These are phyloP conservation scores for Pyrrhoderma noxium DNA, from an alignment of 1,284 basidiomycete species.

Conservation along the genomic window DNA sequence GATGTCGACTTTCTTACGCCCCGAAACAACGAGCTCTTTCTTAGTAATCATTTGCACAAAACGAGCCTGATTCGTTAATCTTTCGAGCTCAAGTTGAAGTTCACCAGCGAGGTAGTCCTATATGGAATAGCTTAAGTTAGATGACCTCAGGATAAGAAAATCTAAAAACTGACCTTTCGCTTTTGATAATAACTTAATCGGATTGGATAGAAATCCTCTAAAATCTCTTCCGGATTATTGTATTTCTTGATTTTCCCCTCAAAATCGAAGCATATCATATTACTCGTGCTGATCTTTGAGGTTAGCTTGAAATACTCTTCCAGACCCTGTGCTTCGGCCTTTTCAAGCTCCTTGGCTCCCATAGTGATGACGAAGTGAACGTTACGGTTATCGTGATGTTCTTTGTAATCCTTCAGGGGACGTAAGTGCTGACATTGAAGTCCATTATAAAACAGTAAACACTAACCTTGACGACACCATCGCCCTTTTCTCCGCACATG, in stretches of 20 bases:
- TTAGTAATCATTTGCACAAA: constrained; percentile 97
- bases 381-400: constrained; percentile 90
- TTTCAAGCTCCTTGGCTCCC: constrained; percentile 74
- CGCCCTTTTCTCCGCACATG: constrained; percentile 70
- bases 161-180: constrained; percentile 68
- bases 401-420: constrained; percentile 80
- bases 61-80: constrained; percentile 89
- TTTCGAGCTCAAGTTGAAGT: constrained; percentile 78
- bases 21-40: constrained; percentile 84
- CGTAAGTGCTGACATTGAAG: background rate
- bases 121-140: background rate
- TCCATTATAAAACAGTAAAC: constrained; percentile 9
- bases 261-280: constrained; percentile 99
- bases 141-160: background rate
- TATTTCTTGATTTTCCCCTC: constrained; percentile 97
- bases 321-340: constrained; percentile 85
- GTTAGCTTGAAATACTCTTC: constrained; percentile 90
- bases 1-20: constrained; percentile 86
- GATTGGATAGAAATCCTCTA: constrained; percentile 90
- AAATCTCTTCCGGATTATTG: constrained; percentile 81
- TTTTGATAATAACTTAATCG: constrained; percentile 90
- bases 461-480: constrained; percentile 56
- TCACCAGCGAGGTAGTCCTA: constrained; percentile 85
- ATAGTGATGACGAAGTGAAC: constrained; percentile 89
- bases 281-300: constrained; percentile 77